Conservation (phyloP, 176 grass and related monocot genomes). For the Aechmea fasciata region DNA sequence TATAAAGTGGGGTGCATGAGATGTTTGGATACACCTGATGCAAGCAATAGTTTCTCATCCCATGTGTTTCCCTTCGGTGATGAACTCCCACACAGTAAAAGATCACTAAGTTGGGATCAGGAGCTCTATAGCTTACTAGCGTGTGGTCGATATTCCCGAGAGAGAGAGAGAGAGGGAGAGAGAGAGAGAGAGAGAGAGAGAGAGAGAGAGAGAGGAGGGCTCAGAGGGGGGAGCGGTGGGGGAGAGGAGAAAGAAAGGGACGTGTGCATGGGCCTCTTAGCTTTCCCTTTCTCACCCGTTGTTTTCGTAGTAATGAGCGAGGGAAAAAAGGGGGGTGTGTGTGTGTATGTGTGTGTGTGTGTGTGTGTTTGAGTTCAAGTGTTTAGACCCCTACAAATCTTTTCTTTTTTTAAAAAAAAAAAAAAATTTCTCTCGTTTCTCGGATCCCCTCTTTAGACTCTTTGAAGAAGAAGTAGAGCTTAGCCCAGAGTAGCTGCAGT, state of each 20-base stretch:
- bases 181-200: slow-evolving; percentile 1
- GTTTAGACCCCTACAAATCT: too few species aligned
- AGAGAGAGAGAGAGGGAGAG: background rate
- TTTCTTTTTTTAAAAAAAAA: too few species aligned
- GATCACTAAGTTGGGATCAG: too few species aligned
- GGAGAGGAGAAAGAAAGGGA: slow-evolving; percentile 21
- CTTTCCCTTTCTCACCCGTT: slow-evolving; percentile 17
- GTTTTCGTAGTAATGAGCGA: slow-evolving; percentile 17
- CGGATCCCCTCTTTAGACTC: background rate
- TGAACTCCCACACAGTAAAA: too few species aligned
- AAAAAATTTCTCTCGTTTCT: slow-evolving; percentile 1
- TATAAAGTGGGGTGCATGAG: too few species aligned
- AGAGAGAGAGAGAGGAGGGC: background rate
- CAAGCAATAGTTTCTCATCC: too few species aligned
- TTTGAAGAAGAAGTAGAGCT: background rate
- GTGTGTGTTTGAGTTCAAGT: background rate
- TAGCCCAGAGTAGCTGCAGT: slow-evolving; percentile 9
- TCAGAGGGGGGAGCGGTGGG: slow-evolving; percentile 22
- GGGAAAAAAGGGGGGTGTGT: background rate
- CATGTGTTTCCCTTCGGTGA: too few species aligned
- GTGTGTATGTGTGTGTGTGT: background rate
- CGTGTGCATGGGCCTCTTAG: slow-evolving; percentile 20
- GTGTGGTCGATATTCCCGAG: background rate
- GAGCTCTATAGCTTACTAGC: background rate
- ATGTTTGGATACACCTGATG: too few species aligned